Evolutionary conservation across 2,329 filamentous ascomycete species (phyloP).

Genomic region (Fusarium heterosporum): DNA sequence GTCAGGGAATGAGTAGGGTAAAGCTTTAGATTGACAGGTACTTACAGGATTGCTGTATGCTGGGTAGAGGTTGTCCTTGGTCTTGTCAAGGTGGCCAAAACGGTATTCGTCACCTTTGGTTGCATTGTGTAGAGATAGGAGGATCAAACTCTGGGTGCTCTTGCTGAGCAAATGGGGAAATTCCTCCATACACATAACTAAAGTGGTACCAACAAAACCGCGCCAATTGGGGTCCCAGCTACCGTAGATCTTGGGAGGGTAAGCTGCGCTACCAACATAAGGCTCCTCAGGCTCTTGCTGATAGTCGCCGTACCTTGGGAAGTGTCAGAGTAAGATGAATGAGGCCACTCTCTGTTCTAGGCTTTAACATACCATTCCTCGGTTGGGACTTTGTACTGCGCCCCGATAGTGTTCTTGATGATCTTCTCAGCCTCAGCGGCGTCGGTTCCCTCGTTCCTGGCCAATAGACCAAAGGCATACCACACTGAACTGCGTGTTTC

Average conservation of each 20-base stretch:
- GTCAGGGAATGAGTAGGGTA: not conserved
- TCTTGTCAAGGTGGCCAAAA: constrained; percentile 63
- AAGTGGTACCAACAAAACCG: constrained; percentile 69
- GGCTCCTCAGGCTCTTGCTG: constrained; percentile 68
- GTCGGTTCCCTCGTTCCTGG: constrained; percentile 64
- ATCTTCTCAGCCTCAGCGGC: constrained; percentile 64
- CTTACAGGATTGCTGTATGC: constrained; percentile 68
- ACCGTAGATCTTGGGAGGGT: constrained; percentile 64
- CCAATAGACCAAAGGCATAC: constrained; percentile 69
- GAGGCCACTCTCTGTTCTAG: fast-evolving
- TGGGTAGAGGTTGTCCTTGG: constrained; percentile 71
- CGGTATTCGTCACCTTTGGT: constrained; percentile 71
- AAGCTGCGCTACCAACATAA: constrained; percentile 62
- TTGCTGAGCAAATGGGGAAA: constrained; percentile 60
- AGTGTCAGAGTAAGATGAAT: not conserved
- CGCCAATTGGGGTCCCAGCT: constrained; percentile 75
- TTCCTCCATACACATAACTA: constrained; percentile 70
- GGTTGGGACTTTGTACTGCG: constrained; percentile 63
- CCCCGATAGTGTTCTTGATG: constrained; percentile 64
- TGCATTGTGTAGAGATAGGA: constrained; percentile 65
- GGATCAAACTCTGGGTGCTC: constrained; percentile 57
- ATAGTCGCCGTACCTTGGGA: constrained; percentile 56
- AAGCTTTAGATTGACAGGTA: fast-evolving
- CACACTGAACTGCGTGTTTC: constrained; percentile 68
- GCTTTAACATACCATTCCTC: constrained; percentile 67